Evolutionary conservation across 352 stramenopile species (phyloP).

Genomic region (Pythium rishiriense): DNA sequence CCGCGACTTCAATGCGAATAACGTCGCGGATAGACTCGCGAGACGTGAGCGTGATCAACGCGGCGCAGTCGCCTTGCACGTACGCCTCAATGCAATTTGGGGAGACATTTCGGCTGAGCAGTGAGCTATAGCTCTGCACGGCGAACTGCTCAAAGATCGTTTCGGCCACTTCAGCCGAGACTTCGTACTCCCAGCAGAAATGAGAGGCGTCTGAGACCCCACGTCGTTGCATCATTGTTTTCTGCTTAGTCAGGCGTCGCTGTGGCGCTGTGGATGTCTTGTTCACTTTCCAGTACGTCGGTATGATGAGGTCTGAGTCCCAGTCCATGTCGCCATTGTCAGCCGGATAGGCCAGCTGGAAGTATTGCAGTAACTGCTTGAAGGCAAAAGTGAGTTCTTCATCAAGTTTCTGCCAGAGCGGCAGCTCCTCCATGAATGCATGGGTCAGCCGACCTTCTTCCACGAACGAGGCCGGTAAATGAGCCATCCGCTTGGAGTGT

Average conservation of each 20-base stretch:
- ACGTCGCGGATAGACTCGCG: constrained; percentile 7
- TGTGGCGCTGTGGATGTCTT: background rate
- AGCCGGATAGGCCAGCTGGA: constrained; percentile 23
- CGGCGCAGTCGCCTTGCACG: constrained; percentile 12
- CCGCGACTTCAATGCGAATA: constrained; percentile 26
- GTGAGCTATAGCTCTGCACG: constrained; percentile 27
- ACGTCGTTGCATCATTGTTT: background rate
- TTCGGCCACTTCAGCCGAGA: constrained; percentile 27
- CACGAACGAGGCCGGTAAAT: background rate
- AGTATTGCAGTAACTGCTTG: constrained; percentile 25
- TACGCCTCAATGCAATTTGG: constrained; percentile 23
- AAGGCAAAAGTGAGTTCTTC: constrained; percentile 18
- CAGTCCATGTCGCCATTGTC: constrained; percentile 14
- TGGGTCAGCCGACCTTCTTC: constrained; percentile 19
- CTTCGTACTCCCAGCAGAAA: constrained; percentile 36
- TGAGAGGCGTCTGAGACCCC: constrained; percentile 7
- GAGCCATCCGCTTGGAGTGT: background rate
- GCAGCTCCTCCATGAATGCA: constrained; percentile 1
- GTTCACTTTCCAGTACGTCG: constrained; percentile 26
- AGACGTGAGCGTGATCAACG: constrained; percentile 5
- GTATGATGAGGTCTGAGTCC: constrained; percentile 27
- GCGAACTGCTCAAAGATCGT: constrained; percentile 37
- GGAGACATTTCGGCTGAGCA: constrained; percentile 15
- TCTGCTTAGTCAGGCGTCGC: constrained; percentile 5
- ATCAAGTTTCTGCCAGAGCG: constrained; percentile 19